These are phyloP conservation scores for Botrytis paeoniae DNA, from an alignment of 2,329 filamentous ascomycete genomes.

Conservation along the genomic window DNA sequence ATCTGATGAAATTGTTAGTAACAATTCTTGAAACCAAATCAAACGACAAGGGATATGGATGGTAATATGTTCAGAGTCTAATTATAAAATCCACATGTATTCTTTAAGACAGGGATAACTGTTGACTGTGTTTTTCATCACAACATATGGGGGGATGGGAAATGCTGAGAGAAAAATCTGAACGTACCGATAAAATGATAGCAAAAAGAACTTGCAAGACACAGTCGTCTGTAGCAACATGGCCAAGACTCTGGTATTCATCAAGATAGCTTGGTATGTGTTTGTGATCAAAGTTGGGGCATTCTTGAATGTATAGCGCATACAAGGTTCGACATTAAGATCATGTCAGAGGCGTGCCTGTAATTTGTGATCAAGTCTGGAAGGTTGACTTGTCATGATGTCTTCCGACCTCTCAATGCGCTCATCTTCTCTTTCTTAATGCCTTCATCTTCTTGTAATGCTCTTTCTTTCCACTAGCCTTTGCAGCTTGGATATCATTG, in stretches of 20 bases:
- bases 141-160: background rate
- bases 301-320: background rate
- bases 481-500: constrained; percentile 74
- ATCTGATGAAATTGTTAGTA: constrained; percentile 4
- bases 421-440: constrained; percentile 27
- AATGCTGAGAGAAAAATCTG: background rate
- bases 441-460: constrained; percentile 79
- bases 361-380: background rate
- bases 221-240: background rate
- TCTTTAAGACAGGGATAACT: constrained; percentile 23
- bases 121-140: constrained; percentile 22
- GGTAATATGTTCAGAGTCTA: constrained; percentile 20
- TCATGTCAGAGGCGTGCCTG: background rate
- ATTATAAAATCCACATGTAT: constrained; percentile 22
- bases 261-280: background rate
- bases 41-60: background rate
- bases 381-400: background rate
- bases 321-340: background rate
- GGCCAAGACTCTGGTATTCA: background rate
- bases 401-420: background rate
- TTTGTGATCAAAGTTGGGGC: background rate
- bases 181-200: constrained; percentile 12
- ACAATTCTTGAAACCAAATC: constrained; percentile 2
- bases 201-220: background rate
- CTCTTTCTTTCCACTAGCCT: constrained; percentile 83